Evolutionary conservation across 768 basidiomycete species (phyloP).

Genomic region (Termitomyces sp.): DNA sequence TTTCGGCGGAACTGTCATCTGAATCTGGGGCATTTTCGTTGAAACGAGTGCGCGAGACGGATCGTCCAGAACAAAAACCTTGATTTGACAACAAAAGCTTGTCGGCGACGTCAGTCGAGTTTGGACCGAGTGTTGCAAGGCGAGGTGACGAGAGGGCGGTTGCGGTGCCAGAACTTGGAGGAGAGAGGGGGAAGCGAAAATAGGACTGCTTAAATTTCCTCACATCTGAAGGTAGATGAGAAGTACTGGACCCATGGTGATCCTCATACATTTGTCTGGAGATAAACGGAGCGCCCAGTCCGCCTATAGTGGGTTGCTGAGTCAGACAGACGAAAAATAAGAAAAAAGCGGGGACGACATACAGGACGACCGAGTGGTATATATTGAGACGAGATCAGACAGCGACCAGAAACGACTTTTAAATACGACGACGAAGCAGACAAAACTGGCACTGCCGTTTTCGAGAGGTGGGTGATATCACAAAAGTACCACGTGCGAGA

Average conservation of each 20-base stretch:
- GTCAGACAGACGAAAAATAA: constrained; percentile 14
- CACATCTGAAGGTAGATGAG: constrained; percentile 12
- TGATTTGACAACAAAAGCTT: constrained; percentile 6
- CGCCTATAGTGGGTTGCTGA: constrained; percentile 2
- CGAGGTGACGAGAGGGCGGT: constrained; percentile 35
- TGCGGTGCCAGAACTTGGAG: constrained; percentile 35
- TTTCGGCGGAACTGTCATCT: constrained; percentile 41
- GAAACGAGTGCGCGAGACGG: constrained; percentile 19
- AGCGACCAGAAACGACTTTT: neutral
- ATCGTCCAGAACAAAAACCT: constrained; percentile 20
- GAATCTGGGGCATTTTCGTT: constrained; percentile 32
- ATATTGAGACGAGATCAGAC: neutral
- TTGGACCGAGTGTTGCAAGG: constrained; percentile 18
- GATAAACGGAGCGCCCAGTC: constrained; percentile 8
- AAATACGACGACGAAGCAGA: constrained; percentile 1
- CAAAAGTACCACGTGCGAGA: constrained; percentile 22
- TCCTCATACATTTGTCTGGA: constrained; percentile 13
- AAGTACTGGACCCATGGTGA: constrained; percentile 9
- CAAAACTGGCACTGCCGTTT: constrained; percentile 2
- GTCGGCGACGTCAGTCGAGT: constrained; percentile 21
- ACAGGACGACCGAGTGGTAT: neutral
- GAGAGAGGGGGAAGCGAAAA: constrained; percentile 41
- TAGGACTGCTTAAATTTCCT: constrained; percentile 18
- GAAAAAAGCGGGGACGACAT: constrained; percentile 15
- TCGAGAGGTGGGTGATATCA: constrained; percentile 15